Base-by-base conservation (phyloP, 2,329 filamentous ascomycete species). In the Monilinia laxa region DNA sequence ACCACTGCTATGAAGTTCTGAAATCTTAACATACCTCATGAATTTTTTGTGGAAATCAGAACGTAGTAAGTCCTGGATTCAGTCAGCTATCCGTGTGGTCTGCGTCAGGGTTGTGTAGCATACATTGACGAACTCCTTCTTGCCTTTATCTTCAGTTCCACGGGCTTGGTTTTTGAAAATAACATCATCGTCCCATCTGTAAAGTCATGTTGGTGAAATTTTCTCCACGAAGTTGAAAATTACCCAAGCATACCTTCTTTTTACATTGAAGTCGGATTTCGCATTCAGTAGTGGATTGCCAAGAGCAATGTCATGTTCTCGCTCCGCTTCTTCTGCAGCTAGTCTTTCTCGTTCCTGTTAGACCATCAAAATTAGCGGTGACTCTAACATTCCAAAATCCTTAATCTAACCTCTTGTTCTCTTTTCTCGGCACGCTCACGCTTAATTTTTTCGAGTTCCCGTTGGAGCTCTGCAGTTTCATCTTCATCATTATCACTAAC, bases 91-190 rank as follows among this genome's bases (percentile, higher is more conserved):
- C 23, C n/a, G 59, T 62, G 38, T 42, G 14, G 28, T 45, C 59
- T 52, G 58, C 51, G 63, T 64, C 49, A 56, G 64, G 67, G 51
- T 38, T 64, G 42, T 69, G 59, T 10, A 38, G 81, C 88, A 81
- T 78, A 92, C 93, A 77, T 99, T 99, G 78, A 99, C 93, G 80
- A 99, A 99, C 79, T 97, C 93, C 81, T 94, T 96, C 81, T 90
- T 93, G 70, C 90, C 88, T 81, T 90, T 93, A 70, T 97, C 92
- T 76, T 98, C 94, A 0, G 93, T 97, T 11, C 94, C 95, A 68
- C 95, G 86, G 45, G 94, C 95, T 80, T 99, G 95, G 78, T 99
- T 99, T 82, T 97, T 98, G 81, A 99, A 99, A 3, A 99, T 93
- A 16, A 99, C 95, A 77, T 99, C 95, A 74, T 99, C 95, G 73